These are phyloP conservation scores for Tetrapisispora pingtungensis DNA, from an alignment of 805 yeast species.

Conservation along the genomic window DNA sequence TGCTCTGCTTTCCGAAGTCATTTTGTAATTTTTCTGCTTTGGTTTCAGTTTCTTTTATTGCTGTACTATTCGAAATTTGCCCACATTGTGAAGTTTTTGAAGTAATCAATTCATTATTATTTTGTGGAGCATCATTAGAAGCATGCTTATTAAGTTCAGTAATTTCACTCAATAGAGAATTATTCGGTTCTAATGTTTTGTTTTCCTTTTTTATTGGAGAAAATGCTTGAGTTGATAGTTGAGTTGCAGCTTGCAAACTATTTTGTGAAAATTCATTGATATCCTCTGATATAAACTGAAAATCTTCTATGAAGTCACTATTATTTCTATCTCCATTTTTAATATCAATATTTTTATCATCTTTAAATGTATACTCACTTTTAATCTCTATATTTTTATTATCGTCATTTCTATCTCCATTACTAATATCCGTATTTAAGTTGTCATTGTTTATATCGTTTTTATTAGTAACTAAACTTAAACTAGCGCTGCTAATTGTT, in stretches of 20 bases:
- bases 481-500: background rate
- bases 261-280: background rate
- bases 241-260: background rate
- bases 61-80: no score
- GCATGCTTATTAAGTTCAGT: no score
- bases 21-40: no score
- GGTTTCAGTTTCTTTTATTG: no score
- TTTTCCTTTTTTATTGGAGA: background rate
- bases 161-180: background rate
- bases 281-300: background rate
- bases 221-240: background rate
- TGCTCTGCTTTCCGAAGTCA: no score
- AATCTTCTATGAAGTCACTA: background rate
- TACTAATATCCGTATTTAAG: conserved; percentile 19
- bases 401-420: background rate
- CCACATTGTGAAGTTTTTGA: no score
- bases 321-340: background rate
- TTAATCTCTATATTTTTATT: no score
- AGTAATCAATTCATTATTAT: no score
- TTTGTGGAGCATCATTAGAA: no score
- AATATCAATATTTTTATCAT: background rate
- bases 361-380: no score
- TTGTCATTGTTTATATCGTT: conserved; percentile 5
- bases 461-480: background rate
- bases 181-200: background rate